These are phyloP conservation scores for Linnemannia schmuckeri DNA, from an alignment of 192 early-diverging fungal genomes.

Conservation along the genomic window DNA sequence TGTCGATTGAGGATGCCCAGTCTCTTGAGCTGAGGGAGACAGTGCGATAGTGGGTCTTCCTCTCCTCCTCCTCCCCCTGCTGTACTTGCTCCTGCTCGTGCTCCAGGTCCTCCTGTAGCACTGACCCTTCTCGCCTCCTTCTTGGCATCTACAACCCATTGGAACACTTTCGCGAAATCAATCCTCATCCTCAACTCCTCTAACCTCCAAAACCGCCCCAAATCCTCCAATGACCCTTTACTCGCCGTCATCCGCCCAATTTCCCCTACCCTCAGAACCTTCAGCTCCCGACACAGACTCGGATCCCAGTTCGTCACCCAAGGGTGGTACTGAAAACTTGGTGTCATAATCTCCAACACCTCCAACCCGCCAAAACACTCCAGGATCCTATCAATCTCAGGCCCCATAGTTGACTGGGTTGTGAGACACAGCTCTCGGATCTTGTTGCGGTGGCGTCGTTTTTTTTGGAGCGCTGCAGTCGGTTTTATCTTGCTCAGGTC, in stretches of 20 bases:
- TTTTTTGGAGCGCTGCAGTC: neutral
- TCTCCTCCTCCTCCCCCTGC: neutral
- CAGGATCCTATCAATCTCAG: neutral
- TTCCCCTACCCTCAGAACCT: constrained; percentile 11
- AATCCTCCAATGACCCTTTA: neutral
- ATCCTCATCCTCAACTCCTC: constrained; percentile 17
- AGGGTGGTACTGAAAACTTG: neutral
- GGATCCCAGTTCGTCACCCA: constrained; percentile 16
- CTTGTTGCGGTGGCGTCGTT: neutral
- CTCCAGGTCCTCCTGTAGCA: neutral
- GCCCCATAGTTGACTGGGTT: neutral
- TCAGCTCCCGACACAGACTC: constrained; percentile 7
- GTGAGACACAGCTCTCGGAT: constrained; percentile 16
- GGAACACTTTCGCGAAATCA: neutral
- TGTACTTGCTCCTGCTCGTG: neutral
- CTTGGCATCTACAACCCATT: constrained; percentile 23
- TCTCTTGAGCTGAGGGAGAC: constrained; percentile 25
- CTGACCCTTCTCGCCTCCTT: neutral
- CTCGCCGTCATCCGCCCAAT: neutral
- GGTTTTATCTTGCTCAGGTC: neutral
- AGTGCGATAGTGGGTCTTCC: neutral
- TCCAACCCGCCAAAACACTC: constrained; percentile 17
- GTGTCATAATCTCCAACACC: constrained; percentile 14
- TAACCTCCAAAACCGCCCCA: constrained; percentile 9
- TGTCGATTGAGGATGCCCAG: neutral